These are phyloP conservation scores for Tremella fuciformis DNA, from an alignment of 768 basidiomycete genomes.

Conservation along the genomic window DNA sequence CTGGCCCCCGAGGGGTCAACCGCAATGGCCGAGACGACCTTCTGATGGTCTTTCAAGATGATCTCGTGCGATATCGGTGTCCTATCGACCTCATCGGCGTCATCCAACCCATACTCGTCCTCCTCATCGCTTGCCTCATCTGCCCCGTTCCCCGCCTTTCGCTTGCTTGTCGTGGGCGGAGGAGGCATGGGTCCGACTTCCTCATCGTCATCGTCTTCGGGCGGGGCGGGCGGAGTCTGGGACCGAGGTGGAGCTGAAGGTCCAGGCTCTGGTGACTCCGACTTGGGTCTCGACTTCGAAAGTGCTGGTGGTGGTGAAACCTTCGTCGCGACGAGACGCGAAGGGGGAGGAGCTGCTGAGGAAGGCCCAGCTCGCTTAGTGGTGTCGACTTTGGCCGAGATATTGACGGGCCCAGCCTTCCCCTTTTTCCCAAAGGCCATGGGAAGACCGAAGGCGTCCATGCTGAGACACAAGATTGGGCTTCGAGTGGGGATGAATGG, in stretches of 20 bases:
- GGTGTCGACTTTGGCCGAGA: slow-evolving; percentile 45
- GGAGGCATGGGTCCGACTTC: slow-evolving; percentile 15
- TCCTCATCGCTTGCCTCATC: slow-evolving; percentile 45
- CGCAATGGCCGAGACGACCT: slow-evolving; percentile 87
- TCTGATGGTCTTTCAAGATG: slow-evolving; percentile 87
- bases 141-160: slow-evolving; percentile 19
- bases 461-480: slow-evolving; percentile 17
- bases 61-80: slow-evolving; percentile 92
- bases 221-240: neutral
- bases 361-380: slow-evolving; percentile 45
- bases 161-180: slow-evolving; percentile 12
- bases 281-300: neutral
- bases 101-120: slow-evolving; percentile 52
- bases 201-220: slow-evolving; percentile 21
- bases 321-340: neutral
- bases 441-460: slow-evolving; percentile 51
- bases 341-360: slow-evolving; percentile 3
- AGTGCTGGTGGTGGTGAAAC: neutral
- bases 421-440: slow-evolving; percentile 53
- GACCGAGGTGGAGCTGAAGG: slow-evolving; percentile 9
- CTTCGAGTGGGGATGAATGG: too few species aligned
- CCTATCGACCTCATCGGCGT: slow-evolving; percentile 53
- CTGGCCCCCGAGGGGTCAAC: slow-evolving; percentile 93
- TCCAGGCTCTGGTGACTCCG: slow-evolving; percentile 10
- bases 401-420: slow-evolving; percentile 37